Evolutionary conservation across 2,329 filamentous ascomycete genomes (phyloP), one percentile per base, ranked within the genome.

Genomic region (Scytalidium lignicola): DNA sequence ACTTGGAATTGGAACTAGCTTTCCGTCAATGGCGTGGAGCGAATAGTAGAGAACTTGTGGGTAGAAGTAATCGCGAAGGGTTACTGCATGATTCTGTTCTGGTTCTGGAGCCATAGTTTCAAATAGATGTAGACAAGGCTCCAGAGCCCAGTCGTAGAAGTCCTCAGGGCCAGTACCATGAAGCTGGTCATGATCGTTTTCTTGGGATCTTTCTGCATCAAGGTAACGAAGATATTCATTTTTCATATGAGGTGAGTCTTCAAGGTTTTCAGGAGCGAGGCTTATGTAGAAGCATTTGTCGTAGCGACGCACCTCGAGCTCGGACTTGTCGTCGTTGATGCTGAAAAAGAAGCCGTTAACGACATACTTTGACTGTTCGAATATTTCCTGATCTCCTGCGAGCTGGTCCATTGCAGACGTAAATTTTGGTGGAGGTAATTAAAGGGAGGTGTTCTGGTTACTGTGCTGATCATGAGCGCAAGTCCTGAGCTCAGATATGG

Each of bases 281-380:
- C 18, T 52, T 42, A 57, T 52, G 26, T 54, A 52, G 51, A 57
- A 55, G 39, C 55, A 50, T 47, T 49, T 54, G 41, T 42, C 49
- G 39, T 51, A 51, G 41, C 48, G 47, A 41, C 44, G 46, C 41
- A 54, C 47, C 21, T 51, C 49, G 8, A 55, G 46, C 32, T 47
- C 19, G 46, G 48, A 47, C 20, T 55, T 46, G 46, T 51, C 49
- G 18, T 54, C 47, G 37, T 49, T 7, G 10, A 44, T 29, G 44
- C 47, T 51, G 41, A 10, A 54, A 2, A 41, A 13, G 40, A 47
- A 50, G 44, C 45, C 47, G 46, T 44, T 51, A 43, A 54, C 43
- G 49, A 51, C 43, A 44, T 54, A 54, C 22, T 46, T 29, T 26
- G 45, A 13, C 19, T 17, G 39, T n/a, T 20, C 19, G 15, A 41